Evolutionary conservation across 495 filamentous ascomycete species (phyloP).

Genomic region (Melanomma pulvis-pyrius): DNA sequence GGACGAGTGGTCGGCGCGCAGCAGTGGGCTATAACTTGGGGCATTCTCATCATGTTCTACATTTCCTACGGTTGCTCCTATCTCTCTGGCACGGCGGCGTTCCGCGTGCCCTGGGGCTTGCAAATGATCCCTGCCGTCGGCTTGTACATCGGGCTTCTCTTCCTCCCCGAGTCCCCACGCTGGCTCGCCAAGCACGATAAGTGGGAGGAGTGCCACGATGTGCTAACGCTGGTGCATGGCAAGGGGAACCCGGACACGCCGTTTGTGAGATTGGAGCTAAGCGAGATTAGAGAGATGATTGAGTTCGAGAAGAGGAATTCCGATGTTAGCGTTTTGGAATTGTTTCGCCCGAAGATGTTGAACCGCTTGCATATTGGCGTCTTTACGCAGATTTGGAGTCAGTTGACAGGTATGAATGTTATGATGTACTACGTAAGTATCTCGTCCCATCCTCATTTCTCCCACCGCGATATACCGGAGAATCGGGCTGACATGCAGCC

Average conservation of each 20-base stretch:
- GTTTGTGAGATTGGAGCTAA: conserved; percentile 66
- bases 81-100: conserved; percentile 61
- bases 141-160: conserved; percentile 62
- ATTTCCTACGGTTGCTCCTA: conserved; percentile 77
- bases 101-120: conserved; percentile 75
- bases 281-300: conserved; percentile 69
- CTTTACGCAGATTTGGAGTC: conserved; percentile 83
- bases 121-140: conserved; percentile 72
- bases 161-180: conserved; percentile 75
- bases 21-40: conserved; percentile 77
- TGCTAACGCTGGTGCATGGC: conserved; percentile 69
- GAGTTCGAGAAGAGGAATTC: conserved; percentile 68
- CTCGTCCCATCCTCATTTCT: neutral
- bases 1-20: conserved; percentile 72
- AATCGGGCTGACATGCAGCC: neutral
- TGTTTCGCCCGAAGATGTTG: conserved; percentile 72
- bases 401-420: conserved; percentile 83
- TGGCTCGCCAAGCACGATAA: conserved; percentile 76
- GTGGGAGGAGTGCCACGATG: conserved; percentile 68
- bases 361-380: conserved; percentile 74
- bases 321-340: conserved; percentile 68
- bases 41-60: conserved; percentile 80
- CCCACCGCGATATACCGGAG: neutral
- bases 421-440: conserved; percentile 67
- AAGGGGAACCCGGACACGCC: conserved; percentile 64